These are phyloP conservation scores for Leersia perrieri DNA, from an alignment of 176 grass and related monocot genomes.

Conservation along the genomic window DNA sequence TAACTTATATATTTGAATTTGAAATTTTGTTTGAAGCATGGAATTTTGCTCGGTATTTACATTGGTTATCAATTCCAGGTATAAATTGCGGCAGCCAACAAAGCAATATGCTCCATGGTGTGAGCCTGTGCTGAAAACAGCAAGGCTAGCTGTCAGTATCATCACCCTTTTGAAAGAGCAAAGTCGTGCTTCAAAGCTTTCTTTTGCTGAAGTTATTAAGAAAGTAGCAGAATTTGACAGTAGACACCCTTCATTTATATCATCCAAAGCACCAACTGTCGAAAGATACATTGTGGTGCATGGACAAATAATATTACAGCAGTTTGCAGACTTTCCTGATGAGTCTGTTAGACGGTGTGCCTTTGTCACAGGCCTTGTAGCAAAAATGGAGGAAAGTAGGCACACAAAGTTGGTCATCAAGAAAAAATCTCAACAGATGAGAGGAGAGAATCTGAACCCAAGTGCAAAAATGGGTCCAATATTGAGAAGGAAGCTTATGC, in stretches of 20 bases:
- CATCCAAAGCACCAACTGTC: slow-evolving; percentile 37
- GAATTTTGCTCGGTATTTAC: slow-evolving; percentile 23
- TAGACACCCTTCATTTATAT: slow-evolving; percentile 47
- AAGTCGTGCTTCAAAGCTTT: slow-evolving; percentile 57
- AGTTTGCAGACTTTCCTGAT: slow-evolving; percentile 65
- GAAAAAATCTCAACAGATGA: slow-evolving; percentile 44
- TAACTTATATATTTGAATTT: background rate
- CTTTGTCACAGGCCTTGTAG: slow-evolving; percentile 52
- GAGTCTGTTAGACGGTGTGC: slow-evolving; percentile 42
- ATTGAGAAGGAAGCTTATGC: slow-evolving; percentile 63
- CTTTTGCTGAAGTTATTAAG: slow-evolving; percentile 58
- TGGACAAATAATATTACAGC: slow-evolving; percentile 75
- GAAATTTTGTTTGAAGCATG: background rate
- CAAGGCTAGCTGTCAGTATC: slow-evolving; percentile 47
- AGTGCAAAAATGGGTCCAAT: slow-evolving; percentile 47
- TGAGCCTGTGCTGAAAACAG: slow-evolving; percentile 63
- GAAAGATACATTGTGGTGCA: slow-evolving; percentile 74
- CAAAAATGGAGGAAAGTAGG: slow-evolving; percentile 59
- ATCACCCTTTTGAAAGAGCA: slow-evolving; percentile 71
- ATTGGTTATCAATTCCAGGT: slow-evolving; percentile 44
- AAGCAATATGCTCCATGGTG: slow-evolving; percentile 74
- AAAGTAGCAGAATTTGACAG: slow-evolving; percentile 53
- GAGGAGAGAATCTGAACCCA: slow-evolving; percentile 64
- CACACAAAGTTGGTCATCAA: slow-evolving; percentile 73
- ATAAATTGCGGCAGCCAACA: slow-evolving; percentile 64